Percentiles rank a stretch among this genome's conserved stretches.
phyloP scores from a whole-genome alignment of 768 basidiomycete genomes.

The Cantharellus anzutake region DNA sequence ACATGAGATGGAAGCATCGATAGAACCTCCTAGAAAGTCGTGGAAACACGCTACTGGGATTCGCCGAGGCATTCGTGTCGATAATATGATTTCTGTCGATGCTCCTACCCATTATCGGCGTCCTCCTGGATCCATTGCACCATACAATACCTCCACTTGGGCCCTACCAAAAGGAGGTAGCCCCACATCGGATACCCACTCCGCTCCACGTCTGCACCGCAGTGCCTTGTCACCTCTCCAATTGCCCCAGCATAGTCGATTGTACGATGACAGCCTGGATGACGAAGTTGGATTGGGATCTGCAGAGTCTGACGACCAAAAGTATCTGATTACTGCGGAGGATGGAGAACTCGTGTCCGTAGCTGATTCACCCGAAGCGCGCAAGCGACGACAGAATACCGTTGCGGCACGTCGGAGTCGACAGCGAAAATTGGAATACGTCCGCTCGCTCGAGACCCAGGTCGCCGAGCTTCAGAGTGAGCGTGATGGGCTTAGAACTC shows the following conservation, averaged over 20 bases:
- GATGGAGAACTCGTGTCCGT: conserved; percentile 26
- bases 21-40: neutral
- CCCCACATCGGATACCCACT: too few relatives aligned
- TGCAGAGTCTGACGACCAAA: conserved; percentile 27
- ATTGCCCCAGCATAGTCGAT: too few relatives aligned
- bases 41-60: neutral
- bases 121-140: too few relatives aligned
- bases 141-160: too few relatives aligned
- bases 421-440: conserved; percentile 51
- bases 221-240: too few relatives aligned
- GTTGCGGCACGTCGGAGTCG: conserved; percentile 67
- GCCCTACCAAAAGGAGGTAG: too few relatives aligned
- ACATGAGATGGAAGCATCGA: neutral
- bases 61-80: neutral
- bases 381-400: conserved; percentile 70
- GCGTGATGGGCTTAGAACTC: neutral
- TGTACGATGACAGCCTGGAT: too few relatives aligned
- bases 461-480: neutral
- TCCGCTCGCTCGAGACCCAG: conserved; percentile 40
- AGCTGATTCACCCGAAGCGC: conserved; percentile 48
- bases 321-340: neutral
- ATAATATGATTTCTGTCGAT: neutral
- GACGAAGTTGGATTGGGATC: too few relatives aligned
- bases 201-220: too few relatives aligned
- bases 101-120: neutral